Base-by-base conservation (phyloP, 140 eudicot species). In the Ambrosia hybrid region DNA sequence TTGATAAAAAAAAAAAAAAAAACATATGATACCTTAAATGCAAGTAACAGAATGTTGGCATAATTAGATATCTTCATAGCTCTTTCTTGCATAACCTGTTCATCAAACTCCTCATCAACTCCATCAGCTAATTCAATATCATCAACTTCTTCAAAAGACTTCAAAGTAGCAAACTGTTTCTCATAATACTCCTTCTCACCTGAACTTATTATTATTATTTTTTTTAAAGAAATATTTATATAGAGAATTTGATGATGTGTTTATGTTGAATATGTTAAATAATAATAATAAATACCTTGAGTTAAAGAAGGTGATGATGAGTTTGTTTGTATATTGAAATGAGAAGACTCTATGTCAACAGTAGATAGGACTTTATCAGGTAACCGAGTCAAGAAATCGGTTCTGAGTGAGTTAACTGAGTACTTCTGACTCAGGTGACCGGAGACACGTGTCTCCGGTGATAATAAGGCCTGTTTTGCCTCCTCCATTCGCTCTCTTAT, bases 1-100 rank as follows among this genome's bases (percentile, higher is more conserved):
- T 21, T 21, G 0, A 21, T 21, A 21, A 21, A 21, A 21, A 21
- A 21, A 21, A 21, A 21, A 21, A 41, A 4, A 6, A 41, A 30
- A 30, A 30, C 34, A 30, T 1, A 41, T 4, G 7, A 41, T 43
- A 43, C 98, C 96, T 94, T 94, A 52, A 94, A 80, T 1, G 87
- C 94, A 55, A 94, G 84, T 46, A 94, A 79, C 39, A 94, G 33
- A 73, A 90, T 14, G 63, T 94, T 94, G 6, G 97, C 96, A 57
- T 74, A 86, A 74, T 94, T 94, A 15, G 99, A 94, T 39, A 88
- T 83, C 76, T 57, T 85, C 99, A 94, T 94, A n/a, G 99, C 97
- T 83, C 90, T 71, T 67, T 88, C 99, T 5, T 94, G 97, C 56
- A 81, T 91, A 5, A 76, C 68, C 59, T 84, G 95, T 72, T 94